A percentile compares a stretch with the other conserved stretches of the same genome.
Evolutionary conservation across 441 rosid species (phyloP).

Genomic region (Rhodomyrtus psidioides): DNA sequence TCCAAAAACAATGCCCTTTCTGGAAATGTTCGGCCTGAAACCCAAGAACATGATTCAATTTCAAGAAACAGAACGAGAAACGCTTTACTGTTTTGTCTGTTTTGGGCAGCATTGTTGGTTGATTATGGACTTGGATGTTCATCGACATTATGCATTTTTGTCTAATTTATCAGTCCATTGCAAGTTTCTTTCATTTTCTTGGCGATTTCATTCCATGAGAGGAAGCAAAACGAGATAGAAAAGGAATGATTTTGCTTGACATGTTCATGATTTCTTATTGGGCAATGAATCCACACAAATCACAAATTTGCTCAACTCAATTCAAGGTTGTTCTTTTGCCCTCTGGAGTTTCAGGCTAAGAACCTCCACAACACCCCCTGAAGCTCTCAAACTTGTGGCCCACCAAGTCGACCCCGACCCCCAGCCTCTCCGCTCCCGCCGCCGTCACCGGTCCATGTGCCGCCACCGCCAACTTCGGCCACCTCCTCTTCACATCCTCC

Average conservation of each 20-base stretch:
- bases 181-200: background rate
- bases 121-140: background rate
- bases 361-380: too few relatives aligned
- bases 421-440: constrained; percentile 41
- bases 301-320: background rate
- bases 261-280: background rate
- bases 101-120: background rate
- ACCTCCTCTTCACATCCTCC: constrained; percentile 27
- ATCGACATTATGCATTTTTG: background rate
- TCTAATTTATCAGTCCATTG: background rate
- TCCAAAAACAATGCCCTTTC: background rate
- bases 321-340: background rate
- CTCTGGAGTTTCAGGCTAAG: too few relatives aligned
- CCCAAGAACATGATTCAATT: background rate
- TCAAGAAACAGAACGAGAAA: background rate
- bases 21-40: background rate
- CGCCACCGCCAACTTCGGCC: constrained; percentile 39
- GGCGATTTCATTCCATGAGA: background rate
- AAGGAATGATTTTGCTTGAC: background rate
- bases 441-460: constrained; percentile 59
- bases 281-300: background rate
- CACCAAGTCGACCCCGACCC: too few relatives aligned
- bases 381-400: too few relatives aligned
- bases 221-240: background rate
- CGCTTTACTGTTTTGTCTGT: background rate